These are phyloP conservation scores for Metschnikowia vanudenii DNA, from an alignment of 805 yeast species.

Conservation along the genomic window DNA sequence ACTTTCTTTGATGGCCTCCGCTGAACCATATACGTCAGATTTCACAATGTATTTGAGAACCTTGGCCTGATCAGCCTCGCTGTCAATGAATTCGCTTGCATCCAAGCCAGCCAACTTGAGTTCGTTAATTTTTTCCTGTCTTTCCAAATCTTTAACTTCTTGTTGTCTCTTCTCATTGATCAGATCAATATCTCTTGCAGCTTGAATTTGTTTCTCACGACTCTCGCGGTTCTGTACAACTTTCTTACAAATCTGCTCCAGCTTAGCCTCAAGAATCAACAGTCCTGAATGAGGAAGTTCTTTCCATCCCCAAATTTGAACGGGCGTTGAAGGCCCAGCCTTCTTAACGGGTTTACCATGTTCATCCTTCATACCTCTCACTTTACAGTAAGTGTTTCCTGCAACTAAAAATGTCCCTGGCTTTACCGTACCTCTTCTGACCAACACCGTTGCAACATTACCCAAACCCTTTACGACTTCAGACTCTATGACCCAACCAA, in stretches of 20 bases:
- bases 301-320: constrained; percentile 92
- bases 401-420: constrained; percentile 77
- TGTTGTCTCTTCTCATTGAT: constrained; percentile 67
- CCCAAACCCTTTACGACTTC: constrained; percentile 81
- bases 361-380: constrained; percentile 75
- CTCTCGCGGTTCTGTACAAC: constrained; percentile 65
- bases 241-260: constrained; percentile 71
- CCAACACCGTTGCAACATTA: constrained; percentile 77
- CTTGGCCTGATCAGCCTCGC: constrained; percentile 25
- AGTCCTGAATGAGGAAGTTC: constrained; percentile 92
- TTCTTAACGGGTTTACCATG: constrained; percentile 55
- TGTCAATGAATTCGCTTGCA: constrained; percentile 41
- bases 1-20: constrained; percentile 87
- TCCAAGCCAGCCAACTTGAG: constrained; percentile 61
- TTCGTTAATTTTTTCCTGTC: constrained; percentile 54
- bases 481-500: constrained; percentile 91
- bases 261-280: constrained; percentile 69
- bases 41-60: constrained; percentile 61
- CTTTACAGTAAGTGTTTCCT: constrained; percentile 84
- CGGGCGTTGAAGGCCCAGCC: constrained; percentile 88
- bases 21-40: constrained; percentile 93
- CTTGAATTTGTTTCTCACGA: constrained; percentile 51
- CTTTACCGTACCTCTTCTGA: constrained; percentile 73
- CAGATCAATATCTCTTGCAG: constrained; percentile 62
- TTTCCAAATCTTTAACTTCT: constrained; percentile 50